Conservation (phyloP, 192 early-diverging fungal genomes). For the Glomus cerebriforme region DNA sequence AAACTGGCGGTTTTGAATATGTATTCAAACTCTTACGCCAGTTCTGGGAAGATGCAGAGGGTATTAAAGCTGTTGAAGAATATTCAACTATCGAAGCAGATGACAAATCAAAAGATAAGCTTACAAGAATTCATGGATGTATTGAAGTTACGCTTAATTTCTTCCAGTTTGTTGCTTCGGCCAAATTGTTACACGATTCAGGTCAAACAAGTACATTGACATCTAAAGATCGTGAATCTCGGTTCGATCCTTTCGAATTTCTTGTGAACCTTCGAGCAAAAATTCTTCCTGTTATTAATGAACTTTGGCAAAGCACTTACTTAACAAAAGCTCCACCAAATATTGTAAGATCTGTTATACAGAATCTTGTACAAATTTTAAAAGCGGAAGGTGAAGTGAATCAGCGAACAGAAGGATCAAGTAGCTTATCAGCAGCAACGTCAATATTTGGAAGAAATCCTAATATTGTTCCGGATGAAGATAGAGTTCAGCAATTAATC, state of each 20-base stretch:
- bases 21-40: slow-evolving; percentile 49
- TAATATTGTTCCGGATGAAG: slow-evolving; percentile 57
- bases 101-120: slow-evolving; percentile 40
- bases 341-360: slow-evolving; percentile 62
- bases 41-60: slow-evolving; percentile 51
- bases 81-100: slow-evolving; percentile 33
- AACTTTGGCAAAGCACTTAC: slow-evolving; percentile 65
- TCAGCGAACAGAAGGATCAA: slow-evolving; percentile 31
- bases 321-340: slow-evolving; percentile 54
- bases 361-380: slow-evolving; percentile 66
- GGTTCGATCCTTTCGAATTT: slow-evolving; percentile 74
- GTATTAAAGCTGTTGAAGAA: slow-evolving; percentile 34
- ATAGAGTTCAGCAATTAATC: slow-evolving; percentile 67
- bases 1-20: slow-evolving; percentile 51
- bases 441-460: slow-evolving; percentile 45
- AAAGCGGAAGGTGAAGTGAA: slow-evolving; percentile 72
- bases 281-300: slow-evolving; percentile 60
- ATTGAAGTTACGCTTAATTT: slow-evolving; percentile 63
- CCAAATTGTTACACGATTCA: slow-evolving; percentile 74
- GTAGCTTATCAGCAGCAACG: slow-evolving; percentile 19
- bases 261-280: slow-evolving; percentile 62
- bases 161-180: slow-evolving; percentile 68
- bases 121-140: slow-evolving; percentile 44
- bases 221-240: slow-evolving; percentile 58
- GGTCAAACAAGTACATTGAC: slow-evolving; percentile 59